Evolutionary conservation across 768 basidiomycete genomes (phyloP), one percentile per base, ranked within the genome.

Genomic region (Xerocomellus intermedius): DNA sequence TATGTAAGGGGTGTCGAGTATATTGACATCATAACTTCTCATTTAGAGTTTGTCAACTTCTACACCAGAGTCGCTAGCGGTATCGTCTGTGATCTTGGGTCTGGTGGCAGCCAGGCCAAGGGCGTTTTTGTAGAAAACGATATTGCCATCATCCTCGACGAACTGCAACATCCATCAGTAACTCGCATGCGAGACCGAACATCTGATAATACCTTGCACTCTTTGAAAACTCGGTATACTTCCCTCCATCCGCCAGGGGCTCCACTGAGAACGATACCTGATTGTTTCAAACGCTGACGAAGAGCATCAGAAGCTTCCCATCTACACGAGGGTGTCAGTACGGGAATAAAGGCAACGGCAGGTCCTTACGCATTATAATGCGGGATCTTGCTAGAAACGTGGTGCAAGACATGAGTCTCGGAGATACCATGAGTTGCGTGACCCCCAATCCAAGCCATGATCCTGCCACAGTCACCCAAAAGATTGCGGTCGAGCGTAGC

Each of bases 371-470:
- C 90, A 58, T 93, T 77, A 71, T 94, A 98, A 72, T 99, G 96
- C 19, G 96, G 96, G 61, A 99, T 98, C 77, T 95, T 96, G 82
- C 88, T 91, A 56, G 81, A 85, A 56, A 96, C 83, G 72, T 98
- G 96, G 74, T 98, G 96, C 21, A 85, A 74, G 53, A 96, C 87
- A 70, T 96, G 94, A 33, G 94, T 96, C 77, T 96, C 93, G 5
- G 90, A 92, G 69, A 97, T 95, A 62, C 94, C 93, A 71, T 96
- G 86, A 26, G 95, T 91, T 50, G 88, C 82, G 64, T 84, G 82
- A 1, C 85, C 84, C 42, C 94, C 95, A 59, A 98, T 81, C 82
- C 89, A 94, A 43, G 78, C 92, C 80, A 90, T 86, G 64, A 95
- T 62, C 42, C 73, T 78, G 45, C 95, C 94, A 52, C 83, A 80